A percentile compares a stretch with the other conserved stretches of the same genome.
Conservation (phyloP, 169 alveolate genomes). For the Cryptosporidium viatorum region DNA sequence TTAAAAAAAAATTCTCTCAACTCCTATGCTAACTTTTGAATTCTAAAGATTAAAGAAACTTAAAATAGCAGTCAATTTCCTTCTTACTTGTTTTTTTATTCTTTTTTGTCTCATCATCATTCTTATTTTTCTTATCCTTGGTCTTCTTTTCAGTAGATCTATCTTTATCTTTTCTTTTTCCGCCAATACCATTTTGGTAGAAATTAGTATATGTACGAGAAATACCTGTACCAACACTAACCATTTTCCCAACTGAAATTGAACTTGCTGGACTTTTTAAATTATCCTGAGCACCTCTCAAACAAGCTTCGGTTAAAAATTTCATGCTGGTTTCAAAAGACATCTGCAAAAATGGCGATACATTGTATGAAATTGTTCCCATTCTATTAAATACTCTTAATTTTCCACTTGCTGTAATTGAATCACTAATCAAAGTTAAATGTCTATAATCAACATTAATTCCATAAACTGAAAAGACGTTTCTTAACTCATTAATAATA, state of each 20-base stretch:
- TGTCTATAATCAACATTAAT: conserved; percentile 96
- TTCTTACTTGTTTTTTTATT: neutral
- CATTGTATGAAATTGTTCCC: conserved; percentile 41
- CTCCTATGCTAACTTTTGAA: neutral
- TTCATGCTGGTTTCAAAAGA: conserved; percentile 96
- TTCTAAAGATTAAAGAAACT: conserved; percentile 24
- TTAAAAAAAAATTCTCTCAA: no score
- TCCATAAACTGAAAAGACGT: conserved; percentile 96
- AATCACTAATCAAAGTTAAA: conserved; percentile 95
- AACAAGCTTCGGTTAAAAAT: conserved; percentile 91
- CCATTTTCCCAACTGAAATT: conserved; percentile 60
- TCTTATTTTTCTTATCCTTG: neutral
- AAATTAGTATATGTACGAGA: conserved; percentile 49
- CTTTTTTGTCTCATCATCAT: neutral
- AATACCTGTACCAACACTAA: conserved; percentile 57
- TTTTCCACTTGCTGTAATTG: conserved; percentile 95
- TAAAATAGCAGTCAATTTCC: conserved; percentile 2
- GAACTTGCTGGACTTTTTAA: conserved; percentile 84
- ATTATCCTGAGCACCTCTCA: conserved; percentile 82
- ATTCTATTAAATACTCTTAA: conserved; percentile 88
- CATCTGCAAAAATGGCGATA: conserved; percentile 96
- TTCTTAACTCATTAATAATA: conserved; percentile 92
- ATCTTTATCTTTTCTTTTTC: neutral
- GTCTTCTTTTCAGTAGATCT: neutral
- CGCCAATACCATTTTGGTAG: neutral